phyloP scores from a whole-genome alignment of 2,329 filamentous ascomycete species.

The Hypoxylon sp. region DNA sequence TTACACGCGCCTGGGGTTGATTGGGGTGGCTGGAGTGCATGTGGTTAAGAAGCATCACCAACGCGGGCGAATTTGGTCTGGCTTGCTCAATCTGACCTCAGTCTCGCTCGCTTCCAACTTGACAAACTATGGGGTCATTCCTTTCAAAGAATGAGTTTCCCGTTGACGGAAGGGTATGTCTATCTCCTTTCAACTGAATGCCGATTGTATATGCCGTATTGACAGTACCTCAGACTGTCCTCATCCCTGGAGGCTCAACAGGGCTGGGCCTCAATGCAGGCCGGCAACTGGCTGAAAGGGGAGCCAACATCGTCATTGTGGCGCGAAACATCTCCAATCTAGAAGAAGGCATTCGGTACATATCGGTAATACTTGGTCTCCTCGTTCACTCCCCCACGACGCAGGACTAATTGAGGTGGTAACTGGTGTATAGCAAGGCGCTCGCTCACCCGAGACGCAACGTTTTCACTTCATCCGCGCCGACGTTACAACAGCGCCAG shows the following conservation, averaged over 20 bases:
- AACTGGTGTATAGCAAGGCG: constrained; percentile 59
- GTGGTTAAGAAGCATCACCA: too few relatives aligned
- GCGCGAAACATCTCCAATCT: constrained; percentile 73
- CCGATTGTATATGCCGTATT: too few relatives aligned
- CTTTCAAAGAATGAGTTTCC: constrained; percentile 67
- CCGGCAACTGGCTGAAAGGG: too few relatives aligned
- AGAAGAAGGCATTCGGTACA: constrained; percentile 65
- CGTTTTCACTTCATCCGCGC: constrained; percentile 74
- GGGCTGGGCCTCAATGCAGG: constrained; percentile 76
- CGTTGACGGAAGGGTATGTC: constrained; percentile 65
- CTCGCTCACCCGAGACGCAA: constrained; percentile 65
- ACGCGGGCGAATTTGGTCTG: too few relatives aligned
- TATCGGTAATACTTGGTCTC: constrained; percentile 52
- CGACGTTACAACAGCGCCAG: constrained; percentile 69
- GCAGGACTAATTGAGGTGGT: too few relatives aligned
- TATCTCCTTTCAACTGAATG: neutral
- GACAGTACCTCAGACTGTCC: constrained; percentile 67
- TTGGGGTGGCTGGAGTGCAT: too few relatives aligned
- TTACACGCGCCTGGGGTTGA: too few relatives aligned
- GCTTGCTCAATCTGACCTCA: too few relatives aligned
- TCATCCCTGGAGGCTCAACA: constrained; percentile 78
- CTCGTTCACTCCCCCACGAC: too few relatives aligned
- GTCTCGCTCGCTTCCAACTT: too few relatives aligned
- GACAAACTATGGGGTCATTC: constrained; percentile 38
- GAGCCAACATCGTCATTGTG: constrained; percentile 76